Evolutionary conservation across 2,329 filamentous ascomycete genomes (phyloP).

Genomic region (Lecanosticta acicola): DNA sequence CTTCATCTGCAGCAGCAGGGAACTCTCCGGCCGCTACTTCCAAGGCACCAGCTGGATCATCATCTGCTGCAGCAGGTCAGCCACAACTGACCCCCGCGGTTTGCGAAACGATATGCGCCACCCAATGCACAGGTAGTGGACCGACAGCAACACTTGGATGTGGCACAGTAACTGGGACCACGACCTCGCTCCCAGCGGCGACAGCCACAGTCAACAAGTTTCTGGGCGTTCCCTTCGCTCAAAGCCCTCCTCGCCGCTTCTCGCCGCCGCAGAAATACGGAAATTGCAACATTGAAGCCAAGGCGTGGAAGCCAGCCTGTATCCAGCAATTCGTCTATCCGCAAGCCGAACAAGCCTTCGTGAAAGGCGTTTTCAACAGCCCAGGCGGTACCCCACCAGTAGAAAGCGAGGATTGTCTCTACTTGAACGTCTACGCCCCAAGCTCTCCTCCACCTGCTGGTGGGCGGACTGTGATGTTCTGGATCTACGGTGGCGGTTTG

Average conservation of each 20-base stretch:
- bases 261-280: conserved; percentile 24
- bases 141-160: conserved; percentile 29
- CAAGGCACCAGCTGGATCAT: not conserved
- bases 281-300: conserved; percentile 25
- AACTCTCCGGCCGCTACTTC: no score
- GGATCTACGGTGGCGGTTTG: conserved; percentile 33
- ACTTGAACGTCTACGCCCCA: conserved; percentile 33
- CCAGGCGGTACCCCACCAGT: conserved; percentile 19
- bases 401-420: conserved; percentile 35
- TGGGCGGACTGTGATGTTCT: conserved; percentile 32
- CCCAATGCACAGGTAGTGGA: conserved; percentile 10
- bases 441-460: conserved; percentile 24
- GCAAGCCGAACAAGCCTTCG: conserved; percentile 24
- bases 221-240: conserved; percentile 33
- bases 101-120: conserved; percentile 2
- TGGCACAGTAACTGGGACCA: conserved; percentile 27
- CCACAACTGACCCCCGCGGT: no score
- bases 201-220: conserved; percentile 32
- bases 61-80: not conserved
- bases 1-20: not conserved
- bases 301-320: conserved; percentile 29
- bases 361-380: conserved; percentile 30
- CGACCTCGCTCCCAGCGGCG: conserved; percentile 28
- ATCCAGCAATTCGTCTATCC: conserved; percentile 33
- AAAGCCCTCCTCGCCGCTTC: conserved; percentile 31